Evolutionary conservation across 805 yeast genomes (phyloP).

Genomic region (Saccharomycopsis olivae): DNA sequence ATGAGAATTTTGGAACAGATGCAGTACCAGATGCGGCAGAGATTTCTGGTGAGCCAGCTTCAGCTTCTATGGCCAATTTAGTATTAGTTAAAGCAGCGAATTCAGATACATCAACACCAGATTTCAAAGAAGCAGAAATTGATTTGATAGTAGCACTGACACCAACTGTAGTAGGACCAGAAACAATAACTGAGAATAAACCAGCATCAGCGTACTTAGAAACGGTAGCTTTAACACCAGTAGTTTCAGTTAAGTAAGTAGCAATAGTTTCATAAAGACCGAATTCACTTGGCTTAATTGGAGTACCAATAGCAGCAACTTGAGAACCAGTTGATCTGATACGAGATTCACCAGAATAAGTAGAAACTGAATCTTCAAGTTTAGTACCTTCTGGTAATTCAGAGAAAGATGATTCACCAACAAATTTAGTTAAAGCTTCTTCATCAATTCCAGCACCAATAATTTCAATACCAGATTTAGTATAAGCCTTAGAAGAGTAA

Average conservation of each 20-base stretch:
- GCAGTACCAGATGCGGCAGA: conserved; percentile 28
- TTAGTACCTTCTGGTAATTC: conserved; percentile 53
- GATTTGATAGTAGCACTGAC: conserved; percentile 54
- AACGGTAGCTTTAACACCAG: conserved; percentile 41
- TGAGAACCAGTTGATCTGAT: conserved; percentile 53
- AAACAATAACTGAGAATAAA: conserved; percentile 60
- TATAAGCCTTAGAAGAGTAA: conserved; percentile 60
- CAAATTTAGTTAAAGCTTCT: conserved; percentile 57
- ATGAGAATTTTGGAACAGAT: conserved; percentile 39
- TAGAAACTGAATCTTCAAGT: conserved; percentile 28
- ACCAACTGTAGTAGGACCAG: conserved; percentile 45
- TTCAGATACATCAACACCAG: conserved; percentile 45
- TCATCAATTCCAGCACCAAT: conserved; percentile 64
- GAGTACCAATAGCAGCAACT: conserved; percentile 73
- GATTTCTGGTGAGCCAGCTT: conserved; percentile 23
- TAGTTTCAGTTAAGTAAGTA: conserved; percentile 47
- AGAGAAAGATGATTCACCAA: conserved; percentile 54
- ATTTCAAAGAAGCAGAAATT: conserved; percentile 41
- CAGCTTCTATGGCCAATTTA: conserved; percentile 33
- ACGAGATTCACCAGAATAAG: conserved; percentile 61
- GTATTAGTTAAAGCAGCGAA: conserved; percentile 46
- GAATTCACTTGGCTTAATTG: conserved; percentile 53
- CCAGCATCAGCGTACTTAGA: conserved; percentile 69
- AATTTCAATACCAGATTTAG: conserved; percentile 59
- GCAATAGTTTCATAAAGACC: conserved; percentile 63